Evolutionary conservation across 257 asterid genomes (phyloP).

Genomic region (Rehmannia glutinosa): DNA sequence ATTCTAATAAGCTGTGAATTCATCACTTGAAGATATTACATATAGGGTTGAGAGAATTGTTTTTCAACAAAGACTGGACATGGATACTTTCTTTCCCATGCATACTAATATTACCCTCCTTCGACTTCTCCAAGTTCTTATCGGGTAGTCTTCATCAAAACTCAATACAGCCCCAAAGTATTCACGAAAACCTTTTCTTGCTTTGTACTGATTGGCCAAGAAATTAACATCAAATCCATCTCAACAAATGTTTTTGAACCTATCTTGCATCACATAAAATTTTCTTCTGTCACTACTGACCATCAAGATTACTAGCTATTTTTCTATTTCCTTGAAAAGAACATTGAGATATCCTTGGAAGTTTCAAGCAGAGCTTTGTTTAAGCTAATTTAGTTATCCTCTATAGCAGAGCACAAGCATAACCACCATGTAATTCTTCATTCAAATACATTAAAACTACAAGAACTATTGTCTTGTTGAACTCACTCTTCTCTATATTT

Average conservation of each 20-base stretch:
- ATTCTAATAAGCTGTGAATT: neutral
- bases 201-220: neutral
- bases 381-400: too few species aligned
- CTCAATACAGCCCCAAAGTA: too few species aligned
- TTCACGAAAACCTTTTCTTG: too few species aligned
- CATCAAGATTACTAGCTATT: neutral
- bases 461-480: neutral
- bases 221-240: neutral
- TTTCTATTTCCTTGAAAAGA: neutral
- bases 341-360: neutral
- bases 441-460: neutral
- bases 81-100: neutral
- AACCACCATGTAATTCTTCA: neutral
- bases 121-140: neutral
- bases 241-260: neutral
- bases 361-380: neutral
- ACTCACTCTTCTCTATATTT: neutral
- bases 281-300: neutral
- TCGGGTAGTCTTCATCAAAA: too few species aligned
- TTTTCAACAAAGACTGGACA: neutral
- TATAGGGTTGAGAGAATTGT: neutral
- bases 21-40: neutral
- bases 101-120: neutral
- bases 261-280: neutral
- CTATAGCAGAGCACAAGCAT: neutral